phyloP scores from a whole-genome alignment of 148 eudicot species.

The Heliamphora exappendiculata region DNA sequence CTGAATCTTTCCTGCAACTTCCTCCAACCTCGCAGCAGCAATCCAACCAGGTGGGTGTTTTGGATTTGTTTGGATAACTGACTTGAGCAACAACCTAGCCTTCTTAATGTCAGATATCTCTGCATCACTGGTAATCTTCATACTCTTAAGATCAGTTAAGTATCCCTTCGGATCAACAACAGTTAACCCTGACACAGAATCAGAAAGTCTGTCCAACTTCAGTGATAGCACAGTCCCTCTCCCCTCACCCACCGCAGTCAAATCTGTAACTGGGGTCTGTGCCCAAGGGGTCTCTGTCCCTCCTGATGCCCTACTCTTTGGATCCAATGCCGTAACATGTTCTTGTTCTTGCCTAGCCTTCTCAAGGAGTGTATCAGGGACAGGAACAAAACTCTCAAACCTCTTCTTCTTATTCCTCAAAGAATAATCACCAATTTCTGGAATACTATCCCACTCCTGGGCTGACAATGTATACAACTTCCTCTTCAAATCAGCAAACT shows the following conservation, averaged over 20 bases:
- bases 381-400: slow-evolving; percentile 91
- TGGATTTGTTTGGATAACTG: slow-evolving; percentile 78
- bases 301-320: slow-evolving; percentile 76
- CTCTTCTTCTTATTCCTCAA: slow-evolving; percentile 83
- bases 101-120: slow-evolving; percentile 90
- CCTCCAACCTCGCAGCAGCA: slow-evolving; percentile 93
- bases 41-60: slow-evolving; percentile 98
- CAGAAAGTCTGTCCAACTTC: slow-evolving; percentile 79
- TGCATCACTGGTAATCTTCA: slow-evolving; percentile 95
- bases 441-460: slow-evolving; percentile 82
- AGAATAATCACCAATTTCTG: slow-evolving; percentile 89
- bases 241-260: slow-evolving; percentile 98
- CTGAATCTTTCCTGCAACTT: slow-evolving; percentile 84
- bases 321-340: slow-evolving; percentile 87
- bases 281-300: slow-evolving; percentile 91
- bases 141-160: slow-evolving; percentile 86
- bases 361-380: slow-evolving; percentile 82
- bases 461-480: slow-evolving; percentile 56
- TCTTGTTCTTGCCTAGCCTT: slow-evolving; percentile 95
- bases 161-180: slow-evolving; percentile 95
- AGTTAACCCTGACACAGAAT: slow-evolving; percentile 78
- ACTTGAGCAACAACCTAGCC: slow-evolving; percentile 77
- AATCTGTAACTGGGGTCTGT: slow-evolving; percentile 86
- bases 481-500: slow-evolving; percentile 89
- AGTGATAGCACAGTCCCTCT: slow-evolving; percentile 90